Evolutionary conservation across 176 grass and related monocot genomes (phyloP), one percentile per base, ranked within the genome.

Genomic region (Aegilops speltoides): DNA sequence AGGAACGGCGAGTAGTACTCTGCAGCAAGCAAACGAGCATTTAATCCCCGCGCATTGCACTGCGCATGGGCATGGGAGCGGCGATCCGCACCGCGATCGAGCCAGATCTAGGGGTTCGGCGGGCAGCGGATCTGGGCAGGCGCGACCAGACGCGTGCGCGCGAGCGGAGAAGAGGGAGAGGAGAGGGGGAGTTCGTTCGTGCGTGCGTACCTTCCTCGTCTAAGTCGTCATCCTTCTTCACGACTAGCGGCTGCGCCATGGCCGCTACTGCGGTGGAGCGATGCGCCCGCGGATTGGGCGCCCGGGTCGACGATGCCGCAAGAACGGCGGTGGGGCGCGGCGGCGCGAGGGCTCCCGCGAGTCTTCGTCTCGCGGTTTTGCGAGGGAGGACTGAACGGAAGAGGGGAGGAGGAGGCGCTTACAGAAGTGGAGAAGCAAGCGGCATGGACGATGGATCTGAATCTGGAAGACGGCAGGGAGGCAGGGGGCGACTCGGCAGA

Each of bases 201-300:
- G 43, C 33, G 37, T 19, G 29, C 75, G 23, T 80, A 97, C 97
- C 94, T 97, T 99, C 97, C 73, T 99, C 94, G 71, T 99, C 97
- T 68, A 85, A 70, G 76, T 99, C 97, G 71, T 99, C 97, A 86
- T 99, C 97, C 89, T 99, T 99, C 94, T 99, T 99, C 60, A 95
- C 85, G 62, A 94, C 84, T 56, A 97, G 89, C 80, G 89, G 92
- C 83, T 99, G 94, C 73, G 94, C 90, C 97, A 99, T 99, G 88
- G 84, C 81, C 59, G 67, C 81, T 66, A 80, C 56, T 80, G 81
- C 69, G 23, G 77, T 48, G 46, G 77, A 54, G 28, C 26, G 80
- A 16, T 34, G 80, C 33, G 23, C 82, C 24, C 45, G 15, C 5
- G 68, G 41, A 16, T 77, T 20, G 38, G 32, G 66, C 66, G 75